These are phyloP conservation scores for Coprinopsis marcescibilis DNA, from an alignment of 768 basidiomycete genomes.

Conservation along the genomic window DNA sequence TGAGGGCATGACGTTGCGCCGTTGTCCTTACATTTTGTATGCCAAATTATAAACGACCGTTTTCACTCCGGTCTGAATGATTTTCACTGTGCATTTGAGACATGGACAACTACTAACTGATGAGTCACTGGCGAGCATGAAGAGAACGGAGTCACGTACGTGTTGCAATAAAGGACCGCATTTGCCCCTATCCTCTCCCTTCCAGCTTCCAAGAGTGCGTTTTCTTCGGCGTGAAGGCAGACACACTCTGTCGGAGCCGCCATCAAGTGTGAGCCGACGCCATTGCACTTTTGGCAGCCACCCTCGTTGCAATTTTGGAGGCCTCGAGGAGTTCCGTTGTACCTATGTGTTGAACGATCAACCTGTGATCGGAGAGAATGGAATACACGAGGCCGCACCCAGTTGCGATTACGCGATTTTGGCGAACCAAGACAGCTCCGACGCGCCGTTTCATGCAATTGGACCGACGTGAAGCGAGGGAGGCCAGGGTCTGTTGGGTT, in stretches of 20 bases:
- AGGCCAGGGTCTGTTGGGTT: conserved; percentile 85
- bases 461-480: conserved; percentile 81
- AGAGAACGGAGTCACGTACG: conserved; percentile 62
- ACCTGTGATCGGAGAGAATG: conserved; percentile 1
- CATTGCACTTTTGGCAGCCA: conserved; percentile 81
- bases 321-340: conserved; percentile 95
- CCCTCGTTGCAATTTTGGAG: conserved; percentile 88
- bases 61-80: conserved; percentile 89
- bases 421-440: conserved; percentile 87
- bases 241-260: conserved; percentile 71
- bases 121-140: no score
- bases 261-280: conserved; percentile 33
- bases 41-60: conserved; percentile 92
- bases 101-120: conserved; percentile 99
- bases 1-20: not conserved
- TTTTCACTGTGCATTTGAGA: conserved; percentile 93
- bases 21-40: conserved; percentile 83
- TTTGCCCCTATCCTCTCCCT: conserved; percentile 79
- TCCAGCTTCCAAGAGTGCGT: conserved; percentile 91
- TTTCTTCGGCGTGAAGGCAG: conserved; percentile 97
- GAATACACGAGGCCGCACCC: conserved; percentile 42
- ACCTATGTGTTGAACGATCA: conserved; percentile 39
- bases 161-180: conserved; percentile 95
- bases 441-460: conserved; percentile 98
- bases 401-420: conserved; percentile 72